A percentile compares a stretch with the other conserved stretches of the same genome.
Evolutionary conservation across 495 filamentous ascomycete genomes (phyloP).

Genomic region (Podospora comata): DNA sequence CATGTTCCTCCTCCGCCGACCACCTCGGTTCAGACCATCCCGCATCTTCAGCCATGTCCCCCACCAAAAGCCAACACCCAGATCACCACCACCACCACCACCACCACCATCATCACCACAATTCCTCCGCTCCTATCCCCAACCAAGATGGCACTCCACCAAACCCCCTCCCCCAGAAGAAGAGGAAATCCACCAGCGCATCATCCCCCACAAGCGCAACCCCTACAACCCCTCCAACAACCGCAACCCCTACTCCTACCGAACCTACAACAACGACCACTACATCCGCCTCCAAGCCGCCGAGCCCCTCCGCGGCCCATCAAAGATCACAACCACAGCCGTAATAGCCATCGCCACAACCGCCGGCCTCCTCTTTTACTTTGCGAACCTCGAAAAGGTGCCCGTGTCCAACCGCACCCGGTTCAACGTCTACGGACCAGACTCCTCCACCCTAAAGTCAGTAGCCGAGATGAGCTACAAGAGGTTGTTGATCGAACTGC

Average conservation of each 20-base stretch:
- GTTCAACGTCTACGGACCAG: conserved; percentile 70
- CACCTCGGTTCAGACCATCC: neutral
- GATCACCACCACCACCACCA: neutral
- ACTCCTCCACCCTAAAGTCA: conserved; percentile 45
- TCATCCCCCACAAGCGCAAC: neutral
- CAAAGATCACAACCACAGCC: neutral
- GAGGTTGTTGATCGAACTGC: conserved; percentile 46
- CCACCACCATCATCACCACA: neutral
- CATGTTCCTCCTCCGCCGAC: neutral
- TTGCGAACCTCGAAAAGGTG: conserved; percentile 72
- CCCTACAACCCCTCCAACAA: neutral
- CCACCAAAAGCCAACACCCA: neutral
- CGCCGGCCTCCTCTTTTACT: conserved; percentile 56
- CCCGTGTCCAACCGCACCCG: conserved; percentile 75
- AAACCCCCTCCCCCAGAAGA: neutral
- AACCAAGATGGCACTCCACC: neutral
- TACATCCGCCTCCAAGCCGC: conserved; percentile 12
- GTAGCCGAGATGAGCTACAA: conserved; percentile 54
- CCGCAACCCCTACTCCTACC: neutral
- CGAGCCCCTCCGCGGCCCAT: neutral
- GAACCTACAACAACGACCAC: conserved; percentile 1
- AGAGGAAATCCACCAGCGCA: neutral
- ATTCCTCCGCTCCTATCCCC: neutral
- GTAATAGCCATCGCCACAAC: conserved; percentile 34
- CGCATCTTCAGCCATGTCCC: neutral